A percentile compares a stretch with the other conserved stretches of the same genome.
Evolutionary conservation across 2,329 filamentous ascomycete species (phyloP).

Genomic region (Aureobasidium pullulans): DNA sequence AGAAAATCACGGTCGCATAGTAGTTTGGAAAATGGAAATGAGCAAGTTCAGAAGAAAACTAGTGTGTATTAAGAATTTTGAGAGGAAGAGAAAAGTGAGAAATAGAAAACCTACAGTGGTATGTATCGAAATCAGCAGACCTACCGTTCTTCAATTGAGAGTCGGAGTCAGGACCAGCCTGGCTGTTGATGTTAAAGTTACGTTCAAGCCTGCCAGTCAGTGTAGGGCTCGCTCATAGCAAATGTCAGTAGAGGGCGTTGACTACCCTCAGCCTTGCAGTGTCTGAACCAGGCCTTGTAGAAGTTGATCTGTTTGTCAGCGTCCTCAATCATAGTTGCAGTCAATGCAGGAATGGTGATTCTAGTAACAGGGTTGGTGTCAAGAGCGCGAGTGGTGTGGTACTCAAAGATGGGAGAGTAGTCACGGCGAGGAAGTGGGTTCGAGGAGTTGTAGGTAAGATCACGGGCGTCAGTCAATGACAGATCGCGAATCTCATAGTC

Average conservation of each 20-base stretch:
- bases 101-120: not conserved
- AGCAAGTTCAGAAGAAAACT: not conserved
- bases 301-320: not conserved
- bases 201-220: not conserved
- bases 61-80: not conserved
- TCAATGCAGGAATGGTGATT: not conserved
- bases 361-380: not conserved
- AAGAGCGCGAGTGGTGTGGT: not conserved
- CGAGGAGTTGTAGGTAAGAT: not conserved
- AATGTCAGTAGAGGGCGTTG: not conserved
- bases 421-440: not conserved
- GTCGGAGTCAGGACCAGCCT: not conserved
- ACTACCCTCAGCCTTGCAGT: not conserved
- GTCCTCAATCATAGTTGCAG: not conserved
- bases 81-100: not conserved
- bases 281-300: slow-evolving; percentile 5
- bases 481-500: not conserved
- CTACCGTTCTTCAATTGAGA: not conserved
- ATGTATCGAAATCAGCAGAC: not conserved
- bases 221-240: not conserved
- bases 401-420: slow-evolving; percentile 10
- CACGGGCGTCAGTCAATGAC: not conserved
- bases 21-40: too few relatives aligned
- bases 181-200: not conserved
- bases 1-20: too few relatives aligned